These are phyloP conservation scores for Physcia stellaris DNA, from an alignment of 495 filamentous ascomycete genomes.

Conservation along the genomic window DNA sequence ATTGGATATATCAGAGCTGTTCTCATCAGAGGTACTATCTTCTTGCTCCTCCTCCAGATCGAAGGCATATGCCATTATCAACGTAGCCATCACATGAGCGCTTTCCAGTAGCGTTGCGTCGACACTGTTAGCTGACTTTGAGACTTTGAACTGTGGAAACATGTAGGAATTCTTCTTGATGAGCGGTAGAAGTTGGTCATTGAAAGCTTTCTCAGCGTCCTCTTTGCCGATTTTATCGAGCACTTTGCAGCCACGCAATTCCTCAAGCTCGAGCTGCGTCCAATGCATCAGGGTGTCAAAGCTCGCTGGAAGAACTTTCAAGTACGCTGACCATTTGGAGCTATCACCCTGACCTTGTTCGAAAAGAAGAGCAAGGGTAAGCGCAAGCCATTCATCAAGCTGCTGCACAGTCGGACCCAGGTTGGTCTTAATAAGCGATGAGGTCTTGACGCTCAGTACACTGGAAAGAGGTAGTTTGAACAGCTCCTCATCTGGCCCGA, in stretches of 20 bases:
- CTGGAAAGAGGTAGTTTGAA: slow-evolving; percentile 46
- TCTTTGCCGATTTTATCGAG: slow-evolving; percentile 63
- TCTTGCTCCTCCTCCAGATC: slow-evolving; percentile 56
- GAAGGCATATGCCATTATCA: slow-evolving; percentile 93
- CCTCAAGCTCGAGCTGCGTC: slow-evolving; percentile 51
- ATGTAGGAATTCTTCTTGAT: slow-evolving; percentile 28
- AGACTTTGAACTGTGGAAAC: slow-evolving; percentile 37
- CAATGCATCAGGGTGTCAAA: slow-evolving; percentile 93
- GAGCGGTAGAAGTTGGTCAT: slow-evolving; percentile 46
- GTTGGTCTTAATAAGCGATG: slow-evolving; percentile 29
- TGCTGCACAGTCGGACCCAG: slow-evolving; percentile 29
- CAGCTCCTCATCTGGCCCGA: slow-evolving; percentile 48
- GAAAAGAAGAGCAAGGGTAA: slow-evolving; percentile 72
- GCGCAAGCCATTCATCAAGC: slow-evolving; percentile 40
- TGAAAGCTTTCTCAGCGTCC: slow-evolving; percentile 56
- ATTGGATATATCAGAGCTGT: slow-evolving; percentile 56
- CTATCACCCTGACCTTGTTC: slow-evolving; percentile 48
- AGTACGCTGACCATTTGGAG: slow-evolving; percentile 68
- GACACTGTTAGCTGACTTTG: slow-evolving; percentile 29
- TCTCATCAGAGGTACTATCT: slow-evolving; percentile 42
- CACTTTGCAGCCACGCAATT: slow-evolving; percentile 68
- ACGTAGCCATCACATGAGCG: slow-evolving; percentile 66
- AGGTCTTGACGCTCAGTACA: slow-evolving; percentile 40
- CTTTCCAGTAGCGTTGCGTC: slow-evolving; percentile 42
- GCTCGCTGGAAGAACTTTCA: slow-evolving; percentile 59